A percentile compares a stretch with the other conserved stretches of the same genome.
phyloP scores from a whole-genome alignment of 306 rosid genomes.

The Styphnolobium japonicum region DNA sequence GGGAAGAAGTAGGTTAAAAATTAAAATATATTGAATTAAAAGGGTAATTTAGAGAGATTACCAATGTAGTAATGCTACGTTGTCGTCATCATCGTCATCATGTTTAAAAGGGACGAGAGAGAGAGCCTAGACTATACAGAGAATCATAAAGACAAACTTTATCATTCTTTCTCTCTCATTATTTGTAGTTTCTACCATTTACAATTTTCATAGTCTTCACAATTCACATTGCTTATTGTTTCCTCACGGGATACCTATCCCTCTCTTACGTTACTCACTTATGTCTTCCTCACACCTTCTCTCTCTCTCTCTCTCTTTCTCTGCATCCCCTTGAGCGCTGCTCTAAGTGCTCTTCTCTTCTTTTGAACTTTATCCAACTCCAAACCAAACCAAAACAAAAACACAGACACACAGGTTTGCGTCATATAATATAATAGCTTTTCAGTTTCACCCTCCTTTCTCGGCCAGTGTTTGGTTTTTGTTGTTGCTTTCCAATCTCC shows the following conservation, averaged over 20 bases:
- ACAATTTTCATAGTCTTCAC: not conserved
- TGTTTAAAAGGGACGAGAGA: too few species aligned
- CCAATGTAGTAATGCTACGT: too few species aligned
- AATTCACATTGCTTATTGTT: too few species aligned
- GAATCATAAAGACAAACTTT: not conserved
- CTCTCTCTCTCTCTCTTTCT: not conserved
- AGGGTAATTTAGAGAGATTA: too few species aligned
- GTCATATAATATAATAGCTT: not conserved
- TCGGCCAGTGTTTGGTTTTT: not conserved
- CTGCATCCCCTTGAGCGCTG: not conserved
- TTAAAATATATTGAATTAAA: too few species aligned
- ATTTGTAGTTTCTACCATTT: not conserved
- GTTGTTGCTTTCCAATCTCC: not conserved
- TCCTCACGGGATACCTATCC: not conserved
- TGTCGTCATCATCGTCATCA: too few species aligned
- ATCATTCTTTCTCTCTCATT: not conserved
- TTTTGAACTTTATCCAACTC: not conserved
- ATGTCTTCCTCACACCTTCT: conserved; percentile 15
- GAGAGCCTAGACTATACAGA: not conserved
- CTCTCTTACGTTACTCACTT: too few species aligned
- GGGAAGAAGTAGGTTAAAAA: too few species aligned
- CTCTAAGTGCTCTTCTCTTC: not conserved
- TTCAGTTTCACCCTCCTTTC: not conserved
- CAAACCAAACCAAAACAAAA: not conserved
- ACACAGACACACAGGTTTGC: not conserved